Evolutionary conservation across 306 rosid genomes (phyloP).

Genomic region (Biancaea sappan): DNA sequence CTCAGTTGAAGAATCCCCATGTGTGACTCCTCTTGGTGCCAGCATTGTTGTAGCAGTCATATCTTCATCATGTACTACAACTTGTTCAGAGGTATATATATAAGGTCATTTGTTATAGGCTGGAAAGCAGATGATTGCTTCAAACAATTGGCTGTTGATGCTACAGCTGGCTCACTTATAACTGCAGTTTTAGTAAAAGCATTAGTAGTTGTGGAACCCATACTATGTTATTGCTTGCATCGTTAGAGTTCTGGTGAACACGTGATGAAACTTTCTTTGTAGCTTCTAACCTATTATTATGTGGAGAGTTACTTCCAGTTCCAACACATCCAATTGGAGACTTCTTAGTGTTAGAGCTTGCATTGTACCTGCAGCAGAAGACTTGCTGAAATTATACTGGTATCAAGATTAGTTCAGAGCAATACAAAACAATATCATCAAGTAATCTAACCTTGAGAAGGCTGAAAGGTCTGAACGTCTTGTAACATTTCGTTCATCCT

Average conservation of each 20-base stretch:
- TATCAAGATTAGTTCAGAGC: conserved; percentile 9
- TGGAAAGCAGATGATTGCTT: conserved; percentile 59
- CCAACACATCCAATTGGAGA: conserved; percentile 63
- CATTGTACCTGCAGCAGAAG: conserved; percentile 59
- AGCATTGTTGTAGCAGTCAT: conserved; percentile 33
- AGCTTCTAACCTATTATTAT: conserved; percentile 48
- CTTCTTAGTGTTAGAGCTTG: conserved; percentile 58
- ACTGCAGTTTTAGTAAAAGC: conserved; percentile 51
- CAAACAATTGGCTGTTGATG: conserved; percentile 49
- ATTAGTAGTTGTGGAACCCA: conserved; percentile 68
- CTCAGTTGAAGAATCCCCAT: conserved; percentile 42
- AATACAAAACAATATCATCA: conserved; percentile 27
- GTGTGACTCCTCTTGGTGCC: conserved; percentile 46
- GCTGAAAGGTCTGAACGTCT: conserved; percentile 79
- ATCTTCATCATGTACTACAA: conserved; percentile 40
- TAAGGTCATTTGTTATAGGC: conserved; percentile 43
- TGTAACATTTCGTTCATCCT: conserved; percentile 63
- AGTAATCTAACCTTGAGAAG: conserved; percentile 67
- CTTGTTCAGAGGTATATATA: conserved; percentile 43
- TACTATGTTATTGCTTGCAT: conserved; percentile 63
- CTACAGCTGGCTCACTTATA: conserved; percentile 50
- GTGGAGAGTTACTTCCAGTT: conserved; percentile 56
- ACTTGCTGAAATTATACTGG: neutral
- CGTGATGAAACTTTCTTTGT: conserved; percentile 49
- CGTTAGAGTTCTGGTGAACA: conserved; percentile 60